A percentile compares a stretch with the other conserved stretches of the same genome.
Evolutionary conservation across 73 alveolate genomes (phyloP).

Genomic region (Halteria grandinella): DNA sequence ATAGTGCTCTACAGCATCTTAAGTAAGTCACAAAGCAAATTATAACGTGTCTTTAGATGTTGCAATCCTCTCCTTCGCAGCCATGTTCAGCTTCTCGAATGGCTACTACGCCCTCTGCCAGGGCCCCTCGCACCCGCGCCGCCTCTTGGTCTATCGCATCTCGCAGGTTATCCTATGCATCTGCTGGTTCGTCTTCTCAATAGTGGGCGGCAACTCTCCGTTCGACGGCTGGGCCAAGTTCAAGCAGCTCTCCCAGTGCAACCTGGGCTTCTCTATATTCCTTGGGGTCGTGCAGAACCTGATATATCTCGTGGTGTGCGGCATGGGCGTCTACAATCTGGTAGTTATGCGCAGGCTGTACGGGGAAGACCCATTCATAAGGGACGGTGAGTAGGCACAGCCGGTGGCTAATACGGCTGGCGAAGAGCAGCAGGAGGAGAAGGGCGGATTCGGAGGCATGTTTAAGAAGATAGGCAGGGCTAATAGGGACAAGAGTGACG

Average conservation of each 20-base stretch:
- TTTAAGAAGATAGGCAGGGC: no score
- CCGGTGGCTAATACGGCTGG: no score
- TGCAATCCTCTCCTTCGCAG: conserved; percentile 18
- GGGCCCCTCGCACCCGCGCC: conserved; percentile 58
- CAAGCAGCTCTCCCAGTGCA: conserved; percentile 26
- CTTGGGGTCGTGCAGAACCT: conserved; percentile 48
- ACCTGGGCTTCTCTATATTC: conserved; percentile 60
- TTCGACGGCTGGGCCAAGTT: conserved; percentile 67
- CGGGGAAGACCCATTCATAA: conserved; percentile 37
- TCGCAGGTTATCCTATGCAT: conserved; percentile 38
- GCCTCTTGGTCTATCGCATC: conserved; percentile 34
- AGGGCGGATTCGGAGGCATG: no score
- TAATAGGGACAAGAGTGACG: no score
- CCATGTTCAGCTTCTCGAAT: conserved; percentile 19
- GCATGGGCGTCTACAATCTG: conserved; percentile 19
- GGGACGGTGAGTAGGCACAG: conserved; percentile 2
- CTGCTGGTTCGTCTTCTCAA: conserved; percentile 46
- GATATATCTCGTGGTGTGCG: conserved; percentile 5
- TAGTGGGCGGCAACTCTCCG: conserved; percentile 55
- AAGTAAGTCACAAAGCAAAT: no score
- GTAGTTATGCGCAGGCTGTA: conserved; percentile 3
- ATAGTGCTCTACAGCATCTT: conserved; percentile 10
- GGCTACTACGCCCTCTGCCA: conserved; percentile 66
- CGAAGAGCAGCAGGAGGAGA: no score
- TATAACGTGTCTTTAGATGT: no score